Evolutionary conservation across 2,329 filamentous ascomycete species (phyloP).

Genomic region (Xenosphaeropsis pyriputrescens): DNA sequence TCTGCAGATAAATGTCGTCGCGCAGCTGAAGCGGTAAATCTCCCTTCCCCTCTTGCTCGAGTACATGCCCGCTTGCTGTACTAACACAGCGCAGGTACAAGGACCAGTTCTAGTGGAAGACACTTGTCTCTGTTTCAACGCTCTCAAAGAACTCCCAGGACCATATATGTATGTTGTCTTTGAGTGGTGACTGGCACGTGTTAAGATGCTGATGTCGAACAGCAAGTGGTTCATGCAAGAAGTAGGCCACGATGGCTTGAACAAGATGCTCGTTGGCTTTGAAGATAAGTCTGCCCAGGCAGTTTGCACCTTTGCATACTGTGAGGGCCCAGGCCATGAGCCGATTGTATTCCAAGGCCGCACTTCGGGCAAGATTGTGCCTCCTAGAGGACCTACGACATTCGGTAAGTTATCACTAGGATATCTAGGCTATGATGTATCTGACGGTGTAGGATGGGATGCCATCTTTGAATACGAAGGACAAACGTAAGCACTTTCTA

Average conservation of each 20-base stretch:
- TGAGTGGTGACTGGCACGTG: background rate
- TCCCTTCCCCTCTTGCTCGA: background rate
- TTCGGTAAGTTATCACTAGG: slow-evolving; percentile 52
- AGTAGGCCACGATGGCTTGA: slow-evolving; percentile 72
- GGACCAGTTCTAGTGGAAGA: slow-evolving; percentile 93
- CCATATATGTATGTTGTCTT: slow-evolving; percentile 68
- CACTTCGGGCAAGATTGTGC: slow-evolving; percentile 74
- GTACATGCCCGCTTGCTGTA: background rate
- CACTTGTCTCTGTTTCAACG: slow-evolving; percentile 86
- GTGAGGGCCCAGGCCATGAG: slow-evolving; percentile 67
- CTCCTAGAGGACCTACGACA: slow-evolving; percentile 59
- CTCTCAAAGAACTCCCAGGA: slow-evolving; percentile 79
- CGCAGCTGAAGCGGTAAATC: slow-evolving; percentile 60
- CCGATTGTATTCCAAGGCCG: slow-evolving; percentile 84
- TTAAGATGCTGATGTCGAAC: slow-evolving; percentile 2
- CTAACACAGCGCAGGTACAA: slow-evolving; percentile 38
- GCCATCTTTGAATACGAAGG: slow-evolving; percentile 90
- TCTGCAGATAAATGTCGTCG: slow-evolving; percentile 73
- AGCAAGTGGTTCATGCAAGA: slow-evolving; percentile 91
- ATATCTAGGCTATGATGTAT: no score
- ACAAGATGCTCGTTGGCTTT: slow-evolving; percentile 80
- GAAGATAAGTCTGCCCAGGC: slow-evolving; percentile 84
- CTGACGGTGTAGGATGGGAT: slow-evolving; percentile 64
- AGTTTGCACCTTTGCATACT: slow-evolving; percentile 93
- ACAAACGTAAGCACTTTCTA: slow-evolving; percentile 38